These are phyloP conservation scores for Microstegium vimineum DNA, from an alignment of 176 grass and related monocot species.

Conservation along the genomic window DNA sequence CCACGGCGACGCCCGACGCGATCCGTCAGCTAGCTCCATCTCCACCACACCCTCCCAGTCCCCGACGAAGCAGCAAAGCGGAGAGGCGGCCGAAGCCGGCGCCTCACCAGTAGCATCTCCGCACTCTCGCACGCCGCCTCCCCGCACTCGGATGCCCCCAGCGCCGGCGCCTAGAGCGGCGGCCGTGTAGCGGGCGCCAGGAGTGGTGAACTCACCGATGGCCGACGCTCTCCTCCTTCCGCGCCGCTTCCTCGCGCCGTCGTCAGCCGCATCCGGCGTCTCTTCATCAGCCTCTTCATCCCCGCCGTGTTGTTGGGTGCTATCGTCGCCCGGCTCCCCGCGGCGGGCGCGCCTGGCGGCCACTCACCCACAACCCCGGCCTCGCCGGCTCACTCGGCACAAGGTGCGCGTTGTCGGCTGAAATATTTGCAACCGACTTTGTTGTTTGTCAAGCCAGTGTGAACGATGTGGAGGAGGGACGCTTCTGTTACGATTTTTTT, in stretches of 20 bases:
- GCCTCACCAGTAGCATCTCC: not conserved
- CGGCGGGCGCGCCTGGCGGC: not conserved
- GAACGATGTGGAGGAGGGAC: not conserved
- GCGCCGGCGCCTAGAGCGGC: slow-evolving; percentile 9
- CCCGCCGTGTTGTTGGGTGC: slow-evolving; percentile 7
- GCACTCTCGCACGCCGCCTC: not conserved
- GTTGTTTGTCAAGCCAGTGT: not conserved
- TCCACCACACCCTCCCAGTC: slow-evolving; percentile 14
- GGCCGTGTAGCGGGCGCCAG: slow-evolving; percentile 4
- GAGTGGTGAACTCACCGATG: slow-evolving; percentile 30
- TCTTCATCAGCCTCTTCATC: slow-evolving; percentile 19
- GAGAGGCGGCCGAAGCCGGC: not conserved
- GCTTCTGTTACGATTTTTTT: slow-evolving; percentile 10
- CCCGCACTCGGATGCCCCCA: slow-evolving; percentile 14
- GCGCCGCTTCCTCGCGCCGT: slow-evolving; percentile 15
- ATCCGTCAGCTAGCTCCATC: slow-evolving; percentile 1
- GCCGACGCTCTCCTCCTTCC: slow-evolving; percentile 56
- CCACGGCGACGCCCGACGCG: not conserved
- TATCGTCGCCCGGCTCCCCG: slow-evolving; percentile 5
- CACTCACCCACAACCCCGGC: not conserved
- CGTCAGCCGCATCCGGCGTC: not conserved
- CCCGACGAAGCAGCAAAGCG: not conserved
- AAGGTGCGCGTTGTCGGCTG: slow-evolving; percentile 32
- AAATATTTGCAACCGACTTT: not conserved
- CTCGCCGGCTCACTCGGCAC: slow-evolving; percentile 26